Evolutionary conservation across 2,329 filamentous ascomycete genomes (phyloP).

Genomic region (Fonsecaea nubica): DNA sequence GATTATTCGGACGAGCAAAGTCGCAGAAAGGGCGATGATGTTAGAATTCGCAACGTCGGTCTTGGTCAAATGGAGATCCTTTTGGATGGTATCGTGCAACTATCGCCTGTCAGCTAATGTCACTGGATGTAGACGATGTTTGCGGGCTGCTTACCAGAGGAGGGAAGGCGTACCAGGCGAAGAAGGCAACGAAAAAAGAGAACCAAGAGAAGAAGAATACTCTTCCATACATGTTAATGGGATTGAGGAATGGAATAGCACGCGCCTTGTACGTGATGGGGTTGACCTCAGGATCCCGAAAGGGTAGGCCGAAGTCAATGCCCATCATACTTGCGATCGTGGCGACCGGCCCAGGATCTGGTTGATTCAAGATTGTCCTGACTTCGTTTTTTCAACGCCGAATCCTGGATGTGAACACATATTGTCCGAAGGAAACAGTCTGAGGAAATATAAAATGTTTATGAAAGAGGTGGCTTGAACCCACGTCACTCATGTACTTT

Average conservation of each 20-base stretch:
- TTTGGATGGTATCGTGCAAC: slow-evolving; percentile 77
- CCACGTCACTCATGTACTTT: neutral
- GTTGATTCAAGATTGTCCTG: neutral
- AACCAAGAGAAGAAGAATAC: slow-evolving; percentile 92
- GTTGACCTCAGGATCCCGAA: slow-evolving; percentile 72
- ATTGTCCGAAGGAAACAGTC: neutral
- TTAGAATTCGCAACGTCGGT: slow-evolving; percentile 85
- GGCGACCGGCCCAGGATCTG: neutral
- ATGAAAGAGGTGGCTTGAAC: neutral
- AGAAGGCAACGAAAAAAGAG: slow-evolving; percentile 85
- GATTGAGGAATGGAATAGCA: slow-evolving; percentile 79
- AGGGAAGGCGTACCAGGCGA: slow-evolving; percentile 90
- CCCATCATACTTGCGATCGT: slow-evolving; percentile 21
- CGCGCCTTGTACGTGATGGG: slow-evolving; percentile 83
- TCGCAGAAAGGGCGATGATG: slow-evolving; percentile 78
- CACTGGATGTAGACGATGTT: slow-evolving; percentile 19
- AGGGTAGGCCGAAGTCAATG: slow-evolving; percentile 23
- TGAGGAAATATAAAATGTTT: slow-evolving; percentile 20
- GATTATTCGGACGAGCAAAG: slow-evolving; percentile 76
- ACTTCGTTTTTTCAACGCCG: neutral
- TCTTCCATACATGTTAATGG: slow-evolving; percentile 77
- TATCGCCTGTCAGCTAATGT: slow-evolving; percentile 44
- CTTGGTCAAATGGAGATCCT: slow-evolving; percentile 74
- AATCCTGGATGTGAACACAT: neutral
- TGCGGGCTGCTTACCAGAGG: slow-evolving; percentile 67